Percentiles rank a stretch among this genome's conserved stretches.
Conservation (phyloP, 176 grass and related monocot species). For the bread wheat (Triticum aestivum) region DNA sequence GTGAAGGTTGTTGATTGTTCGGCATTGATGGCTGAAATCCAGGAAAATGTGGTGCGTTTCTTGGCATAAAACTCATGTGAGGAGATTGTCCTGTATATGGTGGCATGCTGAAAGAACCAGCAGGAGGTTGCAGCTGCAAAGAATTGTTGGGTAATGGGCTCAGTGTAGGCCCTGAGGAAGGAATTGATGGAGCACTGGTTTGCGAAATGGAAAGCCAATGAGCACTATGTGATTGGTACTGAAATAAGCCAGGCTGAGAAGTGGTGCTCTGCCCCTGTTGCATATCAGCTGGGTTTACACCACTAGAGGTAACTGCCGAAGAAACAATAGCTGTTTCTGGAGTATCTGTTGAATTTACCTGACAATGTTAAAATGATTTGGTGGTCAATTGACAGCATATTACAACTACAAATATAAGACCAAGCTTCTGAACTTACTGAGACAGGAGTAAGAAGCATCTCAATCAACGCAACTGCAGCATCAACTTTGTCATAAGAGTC, state of each 20-base stretch:
- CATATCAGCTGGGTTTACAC: conserved; percentile 35
- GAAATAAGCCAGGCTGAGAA: conserved; percentile 48
- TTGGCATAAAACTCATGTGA: conserved; percentile 45
- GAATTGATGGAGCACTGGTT: conserved; percentile 32
- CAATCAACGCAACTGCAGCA: conserved; percentile 76
- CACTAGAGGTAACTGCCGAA: conserved; percentile 29
- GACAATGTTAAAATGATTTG: conserved; percentile 9
- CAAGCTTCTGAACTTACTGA: conserved; percentile 49
- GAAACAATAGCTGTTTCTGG: conserved; percentile 32
- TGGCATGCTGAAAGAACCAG: conserved; percentile 32
- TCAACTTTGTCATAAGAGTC: conserved; percentile 95
- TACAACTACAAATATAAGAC: not conserved
- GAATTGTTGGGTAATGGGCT: conserved; percentile 44
- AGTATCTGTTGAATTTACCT: conserved; percentile 44
- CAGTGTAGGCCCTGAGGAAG: conserved; percentile 23
- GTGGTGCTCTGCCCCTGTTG: conserved; percentile 24
- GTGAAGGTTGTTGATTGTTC: conserved; percentile 39
- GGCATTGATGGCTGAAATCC: conserved; percentile 41
- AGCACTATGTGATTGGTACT: conserved; percentile 54
- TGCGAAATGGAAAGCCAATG: conserved; percentile 51
- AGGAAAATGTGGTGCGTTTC: conserved; percentile 34
- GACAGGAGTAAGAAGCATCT: conserved; percentile 77
- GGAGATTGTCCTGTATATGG: conserved; percentile 51
- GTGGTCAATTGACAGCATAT: conserved; percentile 31
- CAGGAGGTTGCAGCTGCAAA: conserved; percentile 33